Evolutionary conservation across 352 stramenopile genomes (phyloP), one percentile per base, ranked within the genome.

Genomic region (Globisporangium echinulatum): DNA sequence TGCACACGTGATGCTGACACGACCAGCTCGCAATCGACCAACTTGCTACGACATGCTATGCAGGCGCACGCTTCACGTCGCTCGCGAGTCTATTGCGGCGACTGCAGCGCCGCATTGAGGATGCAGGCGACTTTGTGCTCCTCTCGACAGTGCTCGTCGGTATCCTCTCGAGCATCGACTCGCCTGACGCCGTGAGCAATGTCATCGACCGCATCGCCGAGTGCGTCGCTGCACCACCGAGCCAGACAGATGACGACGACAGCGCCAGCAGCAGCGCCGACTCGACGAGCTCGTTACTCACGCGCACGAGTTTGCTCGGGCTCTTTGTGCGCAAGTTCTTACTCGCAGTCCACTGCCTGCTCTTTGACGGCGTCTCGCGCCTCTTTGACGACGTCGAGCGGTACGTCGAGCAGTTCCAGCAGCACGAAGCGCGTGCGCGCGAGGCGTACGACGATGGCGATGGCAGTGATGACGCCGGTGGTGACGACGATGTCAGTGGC

Each of bases 241-340:
- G 9, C 39, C 67, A 37, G 39, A 43, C 52, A 3, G 57, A 58
- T 14, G 69, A 72, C 5, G 40, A 36, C 14, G 64, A 60, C 3
- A 61, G 25, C 25, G 25, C 25, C 15, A 52, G 64, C 7, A 56
- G 67, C 2, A 59, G 56, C 42, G 56, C 62, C 47, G 75, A 87
- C 58, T 80, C 75, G 0, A 64, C 81, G n/a, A 82, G 62, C 59
- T 71, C 70, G 14, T 64, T 72, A 40, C 69, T 91, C 17, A 68
- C 67, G 39, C 71, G 81, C 33, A 70, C 62, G 33, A 91, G 81
- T 58, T 55, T 87, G 49, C 64, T 92, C 17, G 82, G 82, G 1
- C 60, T 89, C 14, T 92, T 89, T 54, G 77, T 92, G 51, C 80
- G 82, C 25, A 75, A 69, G 48, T 86, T 92, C 54, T 66, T 88